phyloP scores from a whole-genome alignment of 768 basidiomycete genomes.

The Vishniacozyma victoriae region DNA sequence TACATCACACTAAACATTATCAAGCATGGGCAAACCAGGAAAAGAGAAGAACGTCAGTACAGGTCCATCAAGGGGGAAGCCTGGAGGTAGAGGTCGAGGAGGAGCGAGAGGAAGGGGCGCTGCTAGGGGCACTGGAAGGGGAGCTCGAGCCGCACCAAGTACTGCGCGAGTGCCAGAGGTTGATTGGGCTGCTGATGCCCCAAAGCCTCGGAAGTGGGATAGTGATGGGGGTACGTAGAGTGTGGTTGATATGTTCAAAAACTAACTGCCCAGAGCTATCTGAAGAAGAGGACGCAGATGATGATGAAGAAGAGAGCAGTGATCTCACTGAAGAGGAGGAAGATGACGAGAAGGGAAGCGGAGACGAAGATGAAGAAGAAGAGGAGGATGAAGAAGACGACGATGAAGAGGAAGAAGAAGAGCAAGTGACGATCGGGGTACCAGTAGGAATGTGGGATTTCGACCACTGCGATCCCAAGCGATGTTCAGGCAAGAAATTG shows the following conservation, averaged over 20 bases:
- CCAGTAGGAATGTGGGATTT: slow-evolving; percentile 99
- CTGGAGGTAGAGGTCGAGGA: slow-evolving; percentile 9
- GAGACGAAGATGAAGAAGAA: slow-evolving; percentile 1
- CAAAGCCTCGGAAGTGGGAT: no score
- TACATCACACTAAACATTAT: no score
- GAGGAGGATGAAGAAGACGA: slow-evolving; percentile 46
- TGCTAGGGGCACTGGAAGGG: neutral
- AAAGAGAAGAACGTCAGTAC: slow-evolving; percentile 29
- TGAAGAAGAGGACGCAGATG: slow-evolving; percentile 3
- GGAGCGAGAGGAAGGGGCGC: slow-evolving; percentile 1
- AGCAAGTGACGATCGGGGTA: slow-evolving; percentile 48
- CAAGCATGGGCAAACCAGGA: slow-evolving; percentile 36
- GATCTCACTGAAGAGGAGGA: neutral
- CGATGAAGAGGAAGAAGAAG: slow-evolving; percentile 46
- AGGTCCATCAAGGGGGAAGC: slow-evolving; percentile 14
- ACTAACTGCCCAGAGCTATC: no score
- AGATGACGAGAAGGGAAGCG: neutral
- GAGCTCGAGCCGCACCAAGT: neutral
- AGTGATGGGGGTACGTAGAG: no score
- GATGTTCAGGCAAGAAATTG: slow-evolving; percentile 84
- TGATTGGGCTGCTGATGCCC: no score
- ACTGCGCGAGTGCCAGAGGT: neutral
- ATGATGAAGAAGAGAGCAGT: slow-evolving; percentile 1
- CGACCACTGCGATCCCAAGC: slow-evolving; percentile 89
- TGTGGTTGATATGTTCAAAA: no score